Base-by-base conservation (phyloP, 129 eudicot species). In the Calendula officinalis region DNA sequence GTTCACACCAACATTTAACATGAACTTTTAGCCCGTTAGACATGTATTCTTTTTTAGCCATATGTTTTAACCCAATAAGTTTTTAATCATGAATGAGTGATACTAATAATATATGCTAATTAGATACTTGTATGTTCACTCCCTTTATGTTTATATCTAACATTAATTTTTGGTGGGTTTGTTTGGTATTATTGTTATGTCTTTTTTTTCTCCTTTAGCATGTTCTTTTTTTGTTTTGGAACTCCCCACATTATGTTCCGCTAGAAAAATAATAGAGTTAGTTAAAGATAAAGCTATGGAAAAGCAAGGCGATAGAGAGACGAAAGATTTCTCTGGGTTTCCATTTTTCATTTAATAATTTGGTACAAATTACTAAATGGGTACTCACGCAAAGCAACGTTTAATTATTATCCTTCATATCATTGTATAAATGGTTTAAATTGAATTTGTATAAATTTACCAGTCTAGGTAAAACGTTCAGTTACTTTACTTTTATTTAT, bases 181-280 rank as follows among this genome's bases (percentile, higher is more conserved):
- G 45, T 68, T 56, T 34, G 57, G 47, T 56, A 44, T 56, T 56
- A 5, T 44, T 68, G 38, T 35, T 56, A 44, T 33, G 46, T 68
- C 57, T 44, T 46, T 15, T 15, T 22, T 22, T 48, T 52, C 71
- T 66, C n/a, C 39, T 35, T 30, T 56, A 30, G 16, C 73, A 44
- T 44, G 44, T 56, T 56, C 35, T 43, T 68, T 56, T 34, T 43
- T 68, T 57, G 22, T 44, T 68, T 68, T 9, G 45, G 32, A 56
- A 16, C 9, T 56, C 10, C 37, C 46, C 35, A 56, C 42, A 10
- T 11, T 54, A 42, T 53, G 55, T 15, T 65, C 15, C 17, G 60
- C n/a, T 66, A 12, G 32, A 32, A 6, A 51, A 53, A 22, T 0
- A 37, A 11, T 39, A 46, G 33, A 34, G n/a, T 46, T 64, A 46